Evolutionary conservation across 1,139 yeast genomes (phyloP), one percentile per base, ranked within the genome.

Genomic region (Candida sojae): DNA sequence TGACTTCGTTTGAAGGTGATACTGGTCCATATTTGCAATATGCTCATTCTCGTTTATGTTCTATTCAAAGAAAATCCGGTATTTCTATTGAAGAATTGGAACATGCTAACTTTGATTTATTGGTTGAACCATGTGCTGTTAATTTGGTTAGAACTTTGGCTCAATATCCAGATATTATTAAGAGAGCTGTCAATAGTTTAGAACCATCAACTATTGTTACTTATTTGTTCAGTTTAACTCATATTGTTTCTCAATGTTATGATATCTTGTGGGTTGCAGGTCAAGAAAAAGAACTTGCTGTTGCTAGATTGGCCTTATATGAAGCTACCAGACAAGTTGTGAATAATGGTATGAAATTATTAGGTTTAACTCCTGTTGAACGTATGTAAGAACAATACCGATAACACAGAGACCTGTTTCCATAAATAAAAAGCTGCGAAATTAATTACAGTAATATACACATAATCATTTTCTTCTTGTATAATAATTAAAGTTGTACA

Each of bases 11-110:
- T 59, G 99, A 93, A 78, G 99, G 99, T 71, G 99, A 93, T 71
- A 93, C 99, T 52, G 99, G 99, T 66, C 99, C 99, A 53, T 93
- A 95, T 75, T 81, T 93, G 69, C 99, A 93, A 73, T 93, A 93
- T 65, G 99, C 99, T 44, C 99, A 93, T 73, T 91, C 99, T 39
- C 89, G 99, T 72, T 83, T 93, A 67, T 83, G 95, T 73, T 92
- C 98, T 3, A 92, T 93, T 62, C 93, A 90, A 73, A 88, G 99
- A 76, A 91, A 89, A 59, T 83, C 96, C 26, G 71, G 68, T 46
- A 68, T 71, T 45, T 76, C 79, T 43, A 74, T 82, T 43, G 63
- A 76, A 10, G 74, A 76, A 48, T 71, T 80, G 66, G 50, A 61
- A 37, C 62, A 67, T 33, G 96, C 97, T 48, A 84, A 93, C 67